A percentile compares a stretch with the other conserved stretches of the same genome.
phyloP scores from a whole-genome alignment of 345 rosid species.

The Rhizophora apiculata region DNA sequence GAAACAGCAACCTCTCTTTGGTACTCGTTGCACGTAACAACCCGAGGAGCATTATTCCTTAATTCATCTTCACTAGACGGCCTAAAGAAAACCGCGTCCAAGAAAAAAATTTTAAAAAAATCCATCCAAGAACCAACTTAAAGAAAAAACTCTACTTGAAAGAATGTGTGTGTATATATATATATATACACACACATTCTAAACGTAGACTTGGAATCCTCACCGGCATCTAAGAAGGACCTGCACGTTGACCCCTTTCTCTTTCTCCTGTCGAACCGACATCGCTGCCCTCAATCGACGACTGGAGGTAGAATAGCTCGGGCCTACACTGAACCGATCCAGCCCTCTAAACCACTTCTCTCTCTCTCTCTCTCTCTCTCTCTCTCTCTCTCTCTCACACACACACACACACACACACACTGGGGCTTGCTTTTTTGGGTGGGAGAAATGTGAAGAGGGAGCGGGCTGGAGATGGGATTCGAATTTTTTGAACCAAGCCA shows the following conservation, averaged over 20 bases:
- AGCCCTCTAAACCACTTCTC: neutral
- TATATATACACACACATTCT: no score
- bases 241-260: constrained; percentile 98
- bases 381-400: neutral
- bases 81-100: constrained; percentile 32
- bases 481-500: constrained; percentile 40
- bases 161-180: no score
- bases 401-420: no score
- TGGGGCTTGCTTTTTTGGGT: constrained; percentile 6
- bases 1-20: constrained; percentile 90
- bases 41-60: constrained; percentile 90
- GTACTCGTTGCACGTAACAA: constrained; percentile 81
- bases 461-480: constrained; percentile 55
- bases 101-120: neutral
- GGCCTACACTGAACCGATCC: constrained; percentile 10
- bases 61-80: constrained; percentile 95
- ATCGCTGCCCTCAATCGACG: constrained; percentile 40
- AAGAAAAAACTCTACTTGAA: neutral
- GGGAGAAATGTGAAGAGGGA: constrained; percentile 38
- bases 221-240: constrained; percentile 99
- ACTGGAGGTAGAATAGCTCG: constrained; percentile 46
- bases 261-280: constrained; percentile 93
- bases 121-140: neutral
- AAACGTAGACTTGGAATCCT: neutral
- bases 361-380: constrained; percentile 13